phyloP scores from a whole-genome alignment of 2,329 filamentous ascomycete species.

The Mycocentrospora acerina region DNA sequence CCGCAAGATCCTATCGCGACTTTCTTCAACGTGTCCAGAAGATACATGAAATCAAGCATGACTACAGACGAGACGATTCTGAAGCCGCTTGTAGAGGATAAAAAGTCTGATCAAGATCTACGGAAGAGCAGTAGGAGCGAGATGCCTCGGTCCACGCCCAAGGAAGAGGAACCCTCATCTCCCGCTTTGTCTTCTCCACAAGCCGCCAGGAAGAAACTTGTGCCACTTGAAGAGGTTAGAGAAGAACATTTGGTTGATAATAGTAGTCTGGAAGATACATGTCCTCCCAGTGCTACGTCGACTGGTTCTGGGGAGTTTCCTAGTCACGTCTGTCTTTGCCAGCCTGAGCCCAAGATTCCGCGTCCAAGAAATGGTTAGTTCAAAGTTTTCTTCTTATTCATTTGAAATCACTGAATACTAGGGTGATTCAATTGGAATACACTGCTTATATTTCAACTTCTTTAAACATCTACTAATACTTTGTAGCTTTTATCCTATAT shows the following conservation, averaged over 20 bases:
- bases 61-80: constrained; percentile 20
- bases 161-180: constrained; percentile 18
- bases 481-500: constrained; percentile 92
- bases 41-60: constrained; percentile 39
- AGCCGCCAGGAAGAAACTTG: constrained; percentile 26
- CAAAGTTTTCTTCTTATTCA: constrained; percentile 22
- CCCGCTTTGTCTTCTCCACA: constrained; percentile 19
- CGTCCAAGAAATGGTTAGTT: constrained; percentile 69
- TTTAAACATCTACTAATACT: constrained; percentile 29
- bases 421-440: no score
- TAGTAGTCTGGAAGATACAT: constrained; percentile 21
- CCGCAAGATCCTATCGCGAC: constrained; percentile 29
- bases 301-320: constrained; percentile 32
- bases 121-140: constrained; percentile 34
- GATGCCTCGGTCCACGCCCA: constrained; percentile 25
- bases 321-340: constrained; percentile 66
- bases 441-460: constrained; percentile 6
- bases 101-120: constrained; percentile 21
- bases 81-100: constrained; percentile 21
- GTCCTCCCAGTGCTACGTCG: constrained; percentile 31
- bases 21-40: constrained; percentile 38
- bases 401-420: no score
- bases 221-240: constrained; percentile 23
- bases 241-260: constrained; percentile 11
- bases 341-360: constrained; percentile 70